A percentile compares a stretch with the other conserved stretches of the same genome.
Conservation (phyloP, 2,329 filamentous ascomycete genomes). For the Penicillium sp. region DNA sequence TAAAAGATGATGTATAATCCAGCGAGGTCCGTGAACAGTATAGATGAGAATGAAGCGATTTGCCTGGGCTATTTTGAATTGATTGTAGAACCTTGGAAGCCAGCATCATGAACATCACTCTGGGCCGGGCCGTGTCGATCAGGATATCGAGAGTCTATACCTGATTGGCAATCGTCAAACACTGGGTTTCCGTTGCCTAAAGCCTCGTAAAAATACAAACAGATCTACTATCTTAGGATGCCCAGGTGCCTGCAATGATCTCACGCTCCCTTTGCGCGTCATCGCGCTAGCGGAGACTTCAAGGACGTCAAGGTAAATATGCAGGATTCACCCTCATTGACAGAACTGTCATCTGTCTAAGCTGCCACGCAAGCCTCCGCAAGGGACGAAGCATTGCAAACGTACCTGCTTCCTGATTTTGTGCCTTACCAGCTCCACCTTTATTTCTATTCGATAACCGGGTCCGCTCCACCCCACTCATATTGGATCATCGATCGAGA, state of each 20-base stretch:
- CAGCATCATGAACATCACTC: not conserved
- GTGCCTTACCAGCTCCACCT: not conserved
- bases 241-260: not conserved
- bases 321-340: not conserved
- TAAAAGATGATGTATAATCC: not conserved
- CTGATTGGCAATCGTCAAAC: not conserved
- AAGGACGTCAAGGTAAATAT: not conserved
- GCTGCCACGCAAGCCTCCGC: slow-evolving; percentile 13
- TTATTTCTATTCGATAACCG: slow-evolving; percentile 6
- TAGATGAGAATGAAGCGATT: too few species aligned
- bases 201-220: not conserved
- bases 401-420: not conserved
- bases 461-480: slow-evolving; percentile 10
- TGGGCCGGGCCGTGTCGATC: slow-evolving; percentile 6
- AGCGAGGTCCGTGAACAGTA: too few species aligned
- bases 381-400: slow-evolving; percentile 8
- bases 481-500: slow-evolving; percentile 8
- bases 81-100: too few species aligned
- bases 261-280: not conserved
- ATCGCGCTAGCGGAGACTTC: not conserved
- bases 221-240: not conserved
- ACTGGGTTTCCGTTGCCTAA: not conserved
- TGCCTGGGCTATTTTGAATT: too few species aligned
- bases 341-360: not conserved
- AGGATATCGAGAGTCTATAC: not conserved